Evolutionary conservation across 441 rosid species (phyloP), one percentile per base, ranked within the genome.

Genomic region (Caryocar brasiliense): DNA sequence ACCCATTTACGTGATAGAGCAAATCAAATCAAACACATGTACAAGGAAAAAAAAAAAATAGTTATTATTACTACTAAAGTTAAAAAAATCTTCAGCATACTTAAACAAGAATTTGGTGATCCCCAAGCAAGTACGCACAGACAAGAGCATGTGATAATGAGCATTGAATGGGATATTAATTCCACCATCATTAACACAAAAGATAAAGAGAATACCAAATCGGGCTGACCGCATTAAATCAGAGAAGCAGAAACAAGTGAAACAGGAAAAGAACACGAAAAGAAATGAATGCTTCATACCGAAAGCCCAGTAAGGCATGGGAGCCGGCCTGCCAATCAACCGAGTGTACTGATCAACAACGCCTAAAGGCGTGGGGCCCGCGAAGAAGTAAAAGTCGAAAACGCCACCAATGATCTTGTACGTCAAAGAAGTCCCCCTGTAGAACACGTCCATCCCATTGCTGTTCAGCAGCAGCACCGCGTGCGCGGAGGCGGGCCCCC

Each of bases 281-380:
- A 25, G 62, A 26, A 46, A 32, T 37, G 23, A 40, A 51, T 25
- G 24, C 61, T 45, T 9, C 54, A 18, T 77, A 91, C 98, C 98
- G 42, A 91, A 56, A 56, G 98, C 62, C 98, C 98, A 87, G 74
- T 85, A 87, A 51, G 98, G 98, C 98, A 87, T 87, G 0, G 98
- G 83, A 56, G 98, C 98, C 13, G 98, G 98, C 24, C 98, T 67
- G 43, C 98, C 98, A 50, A 92, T 73, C 1, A 92, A 58, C 18
- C 62, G 20, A 2, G 98, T 92, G 21, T 92, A 92, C 66, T 92
- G 98, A 54, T 92, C 94, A 26, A 85, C 94, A 25, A 88, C 92
- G 5, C 42, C 70, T 5, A 92, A 69, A 40, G 98, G 98, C 14
- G 81, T 43, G 28, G 87, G 84, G 3, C 98, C 98, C 7, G 89